Evolutionary conservation across 768 basidiomycete genomes (phyloP), one percentile per base, ranked within the genome.

Genomic region (Tubosaeta brunneosetosa): DNA sequence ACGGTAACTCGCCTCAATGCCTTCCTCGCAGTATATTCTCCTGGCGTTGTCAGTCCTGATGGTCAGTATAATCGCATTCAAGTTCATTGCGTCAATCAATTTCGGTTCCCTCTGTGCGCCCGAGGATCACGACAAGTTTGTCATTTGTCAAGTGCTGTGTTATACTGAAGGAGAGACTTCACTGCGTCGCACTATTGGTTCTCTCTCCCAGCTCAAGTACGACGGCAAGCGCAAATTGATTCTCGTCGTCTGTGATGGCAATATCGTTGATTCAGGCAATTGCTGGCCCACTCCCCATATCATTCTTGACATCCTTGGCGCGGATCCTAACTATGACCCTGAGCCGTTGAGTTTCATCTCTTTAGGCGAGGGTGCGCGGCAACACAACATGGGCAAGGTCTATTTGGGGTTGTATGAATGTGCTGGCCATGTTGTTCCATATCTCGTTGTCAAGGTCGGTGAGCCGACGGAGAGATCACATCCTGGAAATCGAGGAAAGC

Each of bases 381-480:
- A 97, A 71, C 91, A 97, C 63, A 99, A 98, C 65, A 93, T 95
- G 88, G 95, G 89, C 74, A 97, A 97, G 73, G 84, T 98, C 3
- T 97, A 94, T 70, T 95, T 94, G 11, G 94, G 95, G 6, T 65
- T 98, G 61, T 97, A 98, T 63, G 97, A 98, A 66, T 88, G 83
- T 58, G 76, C 86, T 32, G 94, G 95, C 3, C 95, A 98, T 64
- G 94, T 98, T 61, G 92, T 99, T 0, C 97, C 95, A 17, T 97
- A 94, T 62, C 71, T 94, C 57, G 73, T 97, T 29, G 91, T 86
- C 71, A 98, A 99, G 71, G 79, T 94, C 36, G 94, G 97, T 52
- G 97, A 95, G 71, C 97, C 94, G 2, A 91, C 86, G 8, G 97
- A 99, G 73, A 83, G 92, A 45, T 82, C 83, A 34, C 81, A 93